Evolutionary conservation across 202 grass and related monocot species (phyloP).

Genomic region (Zizania palustris): DNA sequence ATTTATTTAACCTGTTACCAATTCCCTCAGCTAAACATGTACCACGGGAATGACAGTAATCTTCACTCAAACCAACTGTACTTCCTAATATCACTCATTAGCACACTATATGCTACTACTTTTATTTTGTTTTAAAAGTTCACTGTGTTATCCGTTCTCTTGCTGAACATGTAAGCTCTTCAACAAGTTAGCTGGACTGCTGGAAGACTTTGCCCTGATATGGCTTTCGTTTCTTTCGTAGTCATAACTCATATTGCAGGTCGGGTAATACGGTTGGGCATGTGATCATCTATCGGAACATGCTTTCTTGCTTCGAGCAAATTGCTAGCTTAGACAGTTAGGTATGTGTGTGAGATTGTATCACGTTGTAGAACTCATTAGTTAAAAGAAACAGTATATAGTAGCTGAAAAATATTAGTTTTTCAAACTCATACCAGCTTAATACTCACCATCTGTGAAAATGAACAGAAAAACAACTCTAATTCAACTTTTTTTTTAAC

Average conservation of each 20-base stretch:
- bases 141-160: background rate
- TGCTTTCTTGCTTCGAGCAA: background rate
- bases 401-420: too few relatives aligned
- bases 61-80: background rate
- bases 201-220: background rate
- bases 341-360: too few relatives aligned
- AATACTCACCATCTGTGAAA: too few relatives aligned
- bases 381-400: too few relatives aligned
- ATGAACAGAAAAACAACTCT: too few relatives aligned
- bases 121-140: background rate
- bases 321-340: background rate
- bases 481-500: too few relatives aligned
- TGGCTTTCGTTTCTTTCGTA: conserved; percentile 12
- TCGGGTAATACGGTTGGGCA: background rate
- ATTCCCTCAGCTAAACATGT: background rate
- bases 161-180: background rate
- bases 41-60: background rate
- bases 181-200: too few relatives aligned
- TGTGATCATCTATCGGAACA: background rate
- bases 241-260: too few relatives aligned
- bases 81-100: background rate
- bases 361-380: too few relatives aligned
- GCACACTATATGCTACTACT: too few relatives aligned
- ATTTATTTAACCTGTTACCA: background rate
- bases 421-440: too few relatives aligned